Evolutionary conservation across 2,329 filamentous ascomycete species (phyloP), one percentile per base, ranked within the genome.

Genomic region (Metarhizium anisopliae): DNA sequence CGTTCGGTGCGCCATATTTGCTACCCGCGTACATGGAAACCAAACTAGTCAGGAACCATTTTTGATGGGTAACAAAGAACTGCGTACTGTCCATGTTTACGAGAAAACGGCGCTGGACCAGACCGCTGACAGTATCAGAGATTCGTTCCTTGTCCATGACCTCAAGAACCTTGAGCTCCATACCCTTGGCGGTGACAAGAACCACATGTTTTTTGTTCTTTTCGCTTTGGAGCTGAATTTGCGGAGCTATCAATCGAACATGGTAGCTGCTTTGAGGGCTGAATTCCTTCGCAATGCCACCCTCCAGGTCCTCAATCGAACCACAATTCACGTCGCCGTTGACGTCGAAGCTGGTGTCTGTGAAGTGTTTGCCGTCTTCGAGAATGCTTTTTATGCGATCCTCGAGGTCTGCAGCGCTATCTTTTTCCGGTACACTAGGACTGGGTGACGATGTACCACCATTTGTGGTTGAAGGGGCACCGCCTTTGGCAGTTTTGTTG

Each of bases 191-290:
- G 3, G 93, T 94, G 50, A 97, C 86, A n/a, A 99, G 78, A 5
- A 96, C 88, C n/a, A 95, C 94, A 56, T 95, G 89, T 70, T 95
- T 96, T 59, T 87, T 87, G 70, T 99, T 97, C 78, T 96, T 97
- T 67, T 99, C 94, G 68, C 94, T 97, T 68, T 99, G 93, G 49
- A 99, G 79, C 69, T 99, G 94, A 57, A 99, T 96, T 69, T 99
- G 94, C 14, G 94, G 94, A 6, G 93, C 94, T 64, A 99, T 96
- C 45, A 99, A 81, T 42, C 92, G 89, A 59, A 99, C 83, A 65
- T 97, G 90, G 69, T 96, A 99, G 62, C 88, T 93, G 68, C 94
- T 96, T 66, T 96, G 90, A 1, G 94, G 84, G 13, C 86, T 86
- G 64, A 95, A 99, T 56, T 96, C 92, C 20, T 88, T 82, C 0